Conservation (phyloP, 352 stramenopile genomes). For the Globisporangium uncinulatum region DNA sequence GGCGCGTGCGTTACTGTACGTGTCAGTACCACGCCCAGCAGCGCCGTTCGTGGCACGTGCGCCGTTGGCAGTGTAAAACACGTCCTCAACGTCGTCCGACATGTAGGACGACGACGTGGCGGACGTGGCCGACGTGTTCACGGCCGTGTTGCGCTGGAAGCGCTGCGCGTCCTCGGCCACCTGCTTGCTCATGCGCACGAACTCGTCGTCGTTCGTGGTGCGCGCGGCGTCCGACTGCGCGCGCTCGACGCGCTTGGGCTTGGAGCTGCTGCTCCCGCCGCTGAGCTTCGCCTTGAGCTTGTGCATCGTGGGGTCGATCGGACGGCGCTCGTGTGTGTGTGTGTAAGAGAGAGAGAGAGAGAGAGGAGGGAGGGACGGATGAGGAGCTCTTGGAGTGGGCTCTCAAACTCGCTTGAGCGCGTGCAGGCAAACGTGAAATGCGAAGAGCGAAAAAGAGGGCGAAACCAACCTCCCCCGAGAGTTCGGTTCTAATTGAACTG, state of each 20-base stretch:
- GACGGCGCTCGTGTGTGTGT: conserved; percentile 12
- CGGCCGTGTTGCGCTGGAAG: conserved; percentile 27
- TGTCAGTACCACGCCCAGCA: conserved; percentile 5
- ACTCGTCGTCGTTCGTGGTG: conserved; percentile 27
- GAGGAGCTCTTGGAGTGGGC: not conserved
- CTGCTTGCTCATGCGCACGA: conserved; percentile 39
- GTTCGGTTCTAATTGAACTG: too few relatives aligned
- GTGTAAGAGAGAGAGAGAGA: not conserved
- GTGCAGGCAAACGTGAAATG: too few relatives aligned
- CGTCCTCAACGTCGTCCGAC: conserved; percentile 66
- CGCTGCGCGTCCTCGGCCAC: conserved; percentile 27
- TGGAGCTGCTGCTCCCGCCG: conserved; percentile 14
- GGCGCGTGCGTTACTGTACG: conserved; percentile 14
- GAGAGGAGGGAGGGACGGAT: too few relatives aligned
- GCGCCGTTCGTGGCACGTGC: not conserved
- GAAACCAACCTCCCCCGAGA: too few relatives aligned
- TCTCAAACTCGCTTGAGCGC: too few relatives aligned
- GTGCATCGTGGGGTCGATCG: conserved; percentile 40
- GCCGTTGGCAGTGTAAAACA: conserved; percentile 40
- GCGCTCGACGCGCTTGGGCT: conserved; percentile 29
- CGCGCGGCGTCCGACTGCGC: conserved; percentile 21
- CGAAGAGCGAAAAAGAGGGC: too few relatives aligned
- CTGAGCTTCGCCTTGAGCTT: conserved; percentile 61
- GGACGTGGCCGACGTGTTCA: conserved; percentile 20
- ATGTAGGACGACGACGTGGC: conserved; percentile 21